Conservation (phyloP, 2,329 filamentous ascomycete genomes). For the Cryphonectria nitschkei region DNA sequence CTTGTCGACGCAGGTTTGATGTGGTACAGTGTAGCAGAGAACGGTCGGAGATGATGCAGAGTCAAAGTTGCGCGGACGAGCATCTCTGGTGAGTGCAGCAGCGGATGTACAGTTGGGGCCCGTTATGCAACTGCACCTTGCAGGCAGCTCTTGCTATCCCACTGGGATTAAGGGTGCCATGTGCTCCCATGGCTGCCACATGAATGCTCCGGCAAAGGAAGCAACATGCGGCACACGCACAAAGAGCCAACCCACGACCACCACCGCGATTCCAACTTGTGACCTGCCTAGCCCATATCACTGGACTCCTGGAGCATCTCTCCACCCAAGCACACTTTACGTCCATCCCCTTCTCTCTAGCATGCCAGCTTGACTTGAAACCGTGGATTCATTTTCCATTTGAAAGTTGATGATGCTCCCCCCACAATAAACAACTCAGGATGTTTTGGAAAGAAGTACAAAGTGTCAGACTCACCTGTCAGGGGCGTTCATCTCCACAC, state of each 20-base stretch:
- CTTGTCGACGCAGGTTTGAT: not conserved
- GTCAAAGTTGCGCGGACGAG: not conserved
- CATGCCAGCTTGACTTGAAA: not conserved
- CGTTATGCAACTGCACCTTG: not conserved
- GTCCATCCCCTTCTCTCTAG: not conserved
- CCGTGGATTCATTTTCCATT: not conserved
- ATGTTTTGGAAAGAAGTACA: slow-evolving; percentile 16
- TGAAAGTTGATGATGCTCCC: not conserved
- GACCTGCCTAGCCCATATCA: not conserved
- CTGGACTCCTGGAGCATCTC: not conserved
- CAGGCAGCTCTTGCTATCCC: not conserved
- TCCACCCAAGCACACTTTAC: not conserved
- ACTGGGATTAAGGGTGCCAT: not conserved
- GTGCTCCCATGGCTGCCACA: not conserved
- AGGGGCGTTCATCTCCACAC: slow-evolving; percentile 56
- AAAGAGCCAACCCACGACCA: too few species aligned
- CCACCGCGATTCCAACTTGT: too few species aligned
- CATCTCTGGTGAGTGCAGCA: not conserved
- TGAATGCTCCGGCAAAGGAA: not conserved
- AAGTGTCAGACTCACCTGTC: slow-evolving; percentile 51
- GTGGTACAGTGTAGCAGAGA: not conserved
- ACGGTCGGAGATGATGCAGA: not conserved
- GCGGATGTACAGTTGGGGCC: not conserved
- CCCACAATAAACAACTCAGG: not conserved
- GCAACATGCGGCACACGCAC: not conserved